Percentiles rank a stretch among this genome's conserved stretches.
Conservation (phyloP, 108 stramenopile genomes). For the Conticribra weissflogii region DNA sequence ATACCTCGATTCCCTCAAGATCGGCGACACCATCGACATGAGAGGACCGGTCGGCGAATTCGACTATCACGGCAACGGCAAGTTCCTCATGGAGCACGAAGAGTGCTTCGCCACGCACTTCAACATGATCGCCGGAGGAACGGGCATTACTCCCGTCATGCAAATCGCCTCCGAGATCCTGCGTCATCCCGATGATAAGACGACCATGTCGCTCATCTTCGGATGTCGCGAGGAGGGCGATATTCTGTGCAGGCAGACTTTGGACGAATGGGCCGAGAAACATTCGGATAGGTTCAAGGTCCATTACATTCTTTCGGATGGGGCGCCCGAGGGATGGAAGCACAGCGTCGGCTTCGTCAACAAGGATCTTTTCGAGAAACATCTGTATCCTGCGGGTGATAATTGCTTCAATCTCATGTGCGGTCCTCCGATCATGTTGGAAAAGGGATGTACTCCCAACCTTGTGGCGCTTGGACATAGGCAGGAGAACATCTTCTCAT, state of each 20-base stretch:
- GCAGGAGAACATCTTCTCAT: conserved; percentile 69
- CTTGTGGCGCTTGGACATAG: conserved; percentile 68
- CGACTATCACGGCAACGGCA: conserved; percentile 90
- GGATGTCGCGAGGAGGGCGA: conserved; percentile 96
- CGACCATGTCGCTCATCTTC: conserved; percentile 90
- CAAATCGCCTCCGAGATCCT: conserved; percentile 92
- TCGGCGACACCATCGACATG: conserved; percentile 91
- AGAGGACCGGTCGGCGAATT: conserved; percentile 93
- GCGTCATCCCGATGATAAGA: conserved; percentile 81
- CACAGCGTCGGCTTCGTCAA: conserved; percentile 91
- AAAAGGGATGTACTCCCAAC: conserved; percentile 85
- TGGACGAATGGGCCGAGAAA: conserved; percentile 87
- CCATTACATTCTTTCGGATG: conserved; percentile 91
- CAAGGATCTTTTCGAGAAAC: conserved; percentile 73
- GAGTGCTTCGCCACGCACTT: conserved; percentile 67
- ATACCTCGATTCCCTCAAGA: conserved; percentile 82
- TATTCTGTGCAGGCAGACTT: conserved; percentile 86
- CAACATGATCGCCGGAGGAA: conserved; percentile 98
- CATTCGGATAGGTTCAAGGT: conserved; percentile 89
- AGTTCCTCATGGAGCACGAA: conserved; percentile 82
- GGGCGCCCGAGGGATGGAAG: conserved; percentile 75
- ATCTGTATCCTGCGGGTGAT: conserved; percentile 71
- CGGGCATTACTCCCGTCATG: conserved; percentile 96
- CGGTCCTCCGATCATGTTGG: conserved; percentile 97
- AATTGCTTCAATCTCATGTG: conserved; percentile 93